Evolutionary conservation across 2,329 filamentous ascomycete species (phyloP), one percentile per base, ranked within the genome.

Genomic region (Diaporthe ampelina): DNA sequence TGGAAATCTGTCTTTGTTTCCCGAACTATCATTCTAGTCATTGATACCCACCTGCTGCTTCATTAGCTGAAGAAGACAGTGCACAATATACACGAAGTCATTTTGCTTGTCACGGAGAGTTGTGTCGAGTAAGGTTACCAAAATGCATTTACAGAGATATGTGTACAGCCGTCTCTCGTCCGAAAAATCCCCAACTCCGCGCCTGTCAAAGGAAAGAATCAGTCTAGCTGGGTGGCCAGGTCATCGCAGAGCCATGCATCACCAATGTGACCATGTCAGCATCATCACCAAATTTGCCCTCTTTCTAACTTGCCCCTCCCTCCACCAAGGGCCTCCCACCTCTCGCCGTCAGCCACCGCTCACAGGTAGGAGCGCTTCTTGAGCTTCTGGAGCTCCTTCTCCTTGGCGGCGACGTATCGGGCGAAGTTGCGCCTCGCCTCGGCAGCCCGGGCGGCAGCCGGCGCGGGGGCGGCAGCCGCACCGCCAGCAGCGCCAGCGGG

Each of bases 381-480:
- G 48, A 68, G 63, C 48, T 68, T 68, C 48, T 68, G 63, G 48
- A 68, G 63, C 63, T 68, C 63, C 48, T 68, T 68, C 63, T 68
- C 63, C 63, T 8, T 68, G 63, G 48, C 29, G 32, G 63, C 63
- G 6, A 68, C 48, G 10, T 68, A 68, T 29, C 63, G 54, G n/a
- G 63, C 63, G 11, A 68, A 68, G 63, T 26, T 68, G 63, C 63
- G 63, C 63, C 63, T 68, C n/a, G 63, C 63, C 63, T 68, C 45
- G 15, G 63, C 45, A 11, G 63, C 48, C 48, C 19, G 10, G 32
- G 63, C 63, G 3, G 63, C 48, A n/a, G 63, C 63, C 2, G 63
- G 48, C 15, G 63, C 32, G 58, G 78, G 75, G 13, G 70, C 59
- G 9, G 74, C 76, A 24, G 70, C 45, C 9, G 45, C 45, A 43